Conservation (phyloP, 208 protist species). For the Angomonas ambiguus region DNA sequence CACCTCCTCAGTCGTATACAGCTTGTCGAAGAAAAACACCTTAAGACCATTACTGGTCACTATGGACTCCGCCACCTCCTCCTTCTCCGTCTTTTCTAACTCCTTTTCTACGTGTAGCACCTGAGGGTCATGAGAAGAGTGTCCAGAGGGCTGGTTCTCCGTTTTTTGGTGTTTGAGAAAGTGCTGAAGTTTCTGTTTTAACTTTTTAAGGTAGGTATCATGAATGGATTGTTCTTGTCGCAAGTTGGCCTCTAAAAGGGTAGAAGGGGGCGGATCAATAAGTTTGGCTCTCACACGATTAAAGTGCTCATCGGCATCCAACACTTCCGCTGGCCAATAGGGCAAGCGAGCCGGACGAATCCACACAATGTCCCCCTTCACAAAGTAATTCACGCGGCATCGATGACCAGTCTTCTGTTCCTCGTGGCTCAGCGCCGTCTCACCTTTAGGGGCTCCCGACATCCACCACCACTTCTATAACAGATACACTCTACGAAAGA, state of each 20-base stretch:
- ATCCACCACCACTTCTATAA: background rate
- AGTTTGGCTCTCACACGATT: slow-evolving; percentile 64
- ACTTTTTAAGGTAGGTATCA: slow-evolving; percentile 4
- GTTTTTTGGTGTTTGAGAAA: slow-evolving; percentile 19
- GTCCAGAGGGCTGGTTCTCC: background rate
- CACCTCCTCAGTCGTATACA: slow-evolving; percentile 65
- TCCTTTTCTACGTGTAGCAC: slow-evolving; percentile 5
- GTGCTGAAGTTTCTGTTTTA: slow-evolving; percentile 19
- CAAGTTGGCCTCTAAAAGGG: slow-evolving; percentile 35
- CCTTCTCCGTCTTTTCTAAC: background rate
- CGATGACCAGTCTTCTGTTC: slow-evolving; percentile 28
- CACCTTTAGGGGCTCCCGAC: no score
- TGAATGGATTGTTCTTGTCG: slow-evolving; percentile 23
- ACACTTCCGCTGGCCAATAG: slow-evolving; percentile 84
- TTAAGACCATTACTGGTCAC: slow-evolving; percentile 43
- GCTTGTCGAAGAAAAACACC: slow-evolving; percentile 86
- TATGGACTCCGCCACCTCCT: slow-evolving; percentile 22
- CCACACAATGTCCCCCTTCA: slow-evolving; percentile 80
- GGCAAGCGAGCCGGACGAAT: slow-evolving; percentile 62
- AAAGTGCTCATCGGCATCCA: slow-evolving; percentile 37
- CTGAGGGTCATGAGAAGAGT: background rate
- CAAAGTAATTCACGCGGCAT: slow-evolving; percentile 73
- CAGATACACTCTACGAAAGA: background rate
- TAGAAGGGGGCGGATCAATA: slow-evolving; percentile 42
- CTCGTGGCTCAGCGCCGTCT: no score